Percentiles rank a stretch among this genome's conserved stretches.
These are phyloP conservation scores for Trametes cingulata DNA, from an alignment of 768 basidiomycete genomes.

Conservation along the genomic window DNA sequence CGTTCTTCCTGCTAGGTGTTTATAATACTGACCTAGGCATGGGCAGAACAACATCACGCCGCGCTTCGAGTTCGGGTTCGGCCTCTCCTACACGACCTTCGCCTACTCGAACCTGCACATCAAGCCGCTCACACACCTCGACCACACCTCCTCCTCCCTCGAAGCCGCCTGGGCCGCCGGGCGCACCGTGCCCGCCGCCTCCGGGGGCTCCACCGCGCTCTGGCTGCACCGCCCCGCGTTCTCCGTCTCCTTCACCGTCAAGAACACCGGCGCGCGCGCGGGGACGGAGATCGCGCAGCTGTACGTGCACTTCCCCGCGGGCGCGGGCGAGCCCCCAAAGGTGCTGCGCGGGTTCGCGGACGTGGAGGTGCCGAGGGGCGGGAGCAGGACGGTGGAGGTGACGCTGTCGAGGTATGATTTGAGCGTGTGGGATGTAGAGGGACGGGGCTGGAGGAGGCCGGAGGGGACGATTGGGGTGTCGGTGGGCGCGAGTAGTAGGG, in stretches of 20 bases:
- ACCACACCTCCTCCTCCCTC: conserved; percentile 41
- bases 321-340: conserved; percentile 66
- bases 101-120: conserved; percentile 62
- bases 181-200: conserved; percentile 51
- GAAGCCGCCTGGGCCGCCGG: conserved; percentile 60
- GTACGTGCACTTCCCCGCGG: conserved; percentile 65
- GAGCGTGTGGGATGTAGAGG: conserved; percentile 72
- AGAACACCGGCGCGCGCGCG: conserved; percentile 59
- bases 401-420: conserved; percentile 68
- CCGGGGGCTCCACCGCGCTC: conserved; percentile 61
- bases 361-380: conserved; percentile 48
- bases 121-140: conserved; percentile 36
- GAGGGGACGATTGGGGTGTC: conserved; percentile 60
- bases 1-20: neutral
- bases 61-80: conserved; percentile 89
- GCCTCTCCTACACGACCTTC: conserved; percentile 84
- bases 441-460: conserved; percentile 77
- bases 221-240: conserved; percentile 73
- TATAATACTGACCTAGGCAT: neutral
- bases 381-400: conserved; percentile 50
- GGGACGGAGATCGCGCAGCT: conserved; percentile 73
- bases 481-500: conserved; percentile 70
- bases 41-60: conserved; percentile 66
- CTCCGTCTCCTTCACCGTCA: conserved; percentile 61
- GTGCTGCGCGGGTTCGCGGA: conserved; percentile 69